These are phyloP conservation scores for Neonectria coccinea DNA, from an alignment of 2,329 filamentous ascomycete species.

Conservation along the genomic window DNA sequence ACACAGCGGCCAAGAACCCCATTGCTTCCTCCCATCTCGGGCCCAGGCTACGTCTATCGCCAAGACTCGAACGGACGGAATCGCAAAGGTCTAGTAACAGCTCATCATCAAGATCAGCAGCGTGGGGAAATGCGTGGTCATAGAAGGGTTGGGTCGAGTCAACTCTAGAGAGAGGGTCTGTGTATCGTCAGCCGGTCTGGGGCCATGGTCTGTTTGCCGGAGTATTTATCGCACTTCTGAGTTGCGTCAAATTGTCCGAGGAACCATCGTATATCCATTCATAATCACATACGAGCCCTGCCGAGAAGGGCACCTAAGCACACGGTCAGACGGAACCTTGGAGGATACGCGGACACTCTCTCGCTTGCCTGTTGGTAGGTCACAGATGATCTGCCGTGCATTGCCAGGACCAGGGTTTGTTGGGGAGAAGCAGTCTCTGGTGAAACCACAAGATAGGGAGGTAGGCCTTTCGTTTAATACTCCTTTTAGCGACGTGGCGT, in stretches of 20 bases:
- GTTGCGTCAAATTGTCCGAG: slow-evolving; percentile 32
- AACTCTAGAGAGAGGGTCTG: slow-evolving; percentile 32
- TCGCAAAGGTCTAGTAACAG: slow-evolving; percentile 56
- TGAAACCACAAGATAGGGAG: neutral
- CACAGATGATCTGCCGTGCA: slow-evolving; percentile 9
- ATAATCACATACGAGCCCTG: slow-evolving; percentile 27
- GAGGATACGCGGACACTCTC: neutral
- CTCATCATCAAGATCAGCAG: slow-evolving; percentile 32
- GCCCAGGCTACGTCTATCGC: slow-evolving; percentile 47
- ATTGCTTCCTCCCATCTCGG: slow-evolving; percentile 52
- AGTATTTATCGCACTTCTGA: slow-evolving; percentile 33
- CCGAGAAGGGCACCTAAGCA: slow-evolving; percentile 32
- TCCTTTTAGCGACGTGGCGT: neutral
- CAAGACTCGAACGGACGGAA: slow-evolving; percentile 53
- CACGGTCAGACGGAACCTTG: slow-evolving; percentile 19
- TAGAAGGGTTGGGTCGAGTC: slow-evolving; percentile 26
- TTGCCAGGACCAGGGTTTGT: neutral
- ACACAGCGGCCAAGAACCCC: slow-evolving; percentile 53
- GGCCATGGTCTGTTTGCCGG: neutral
- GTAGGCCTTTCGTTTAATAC: slow-evolving; percentile 5
- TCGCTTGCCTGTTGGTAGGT: slow-evolving; percentile 13
- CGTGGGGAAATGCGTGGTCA: slow-evolving; percentile 9
- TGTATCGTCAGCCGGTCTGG: slow-evolving; percentile 29
- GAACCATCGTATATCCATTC: slow-evolving; percentile 31
- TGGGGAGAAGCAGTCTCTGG: neutral